Evolutionary conservation across 1,284 basidiomycete species (phyloP), one percentile per base, ranked within the genome.

Genomic region (Pseudozyma sp.): DNA sequence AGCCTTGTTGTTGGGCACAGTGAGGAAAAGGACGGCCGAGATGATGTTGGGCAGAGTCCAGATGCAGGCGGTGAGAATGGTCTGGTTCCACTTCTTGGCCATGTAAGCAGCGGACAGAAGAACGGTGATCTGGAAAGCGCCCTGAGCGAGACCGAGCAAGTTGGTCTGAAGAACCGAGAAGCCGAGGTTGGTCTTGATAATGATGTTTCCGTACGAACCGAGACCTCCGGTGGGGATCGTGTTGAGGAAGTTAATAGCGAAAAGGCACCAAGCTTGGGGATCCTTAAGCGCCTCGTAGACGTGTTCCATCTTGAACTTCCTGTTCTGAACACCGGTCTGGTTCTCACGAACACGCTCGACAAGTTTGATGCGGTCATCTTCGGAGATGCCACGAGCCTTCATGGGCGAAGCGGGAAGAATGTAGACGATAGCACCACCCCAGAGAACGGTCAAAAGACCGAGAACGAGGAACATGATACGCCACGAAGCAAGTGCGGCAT

Each of bases 291-390:
- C 89, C 73, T 89, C 89, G 57, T 82, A 85, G 40, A 85, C 86
- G 85, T 87, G 87, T 52, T 87, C 84, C 79, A 66, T 80, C 85
- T 89, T 89, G 83, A 88, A 89, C 60, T 87, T 85, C 70, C 86
- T 87, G 81, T 89, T 89, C 79, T 89, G 88, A 25, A 89, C 86
- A 8, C 88, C 88, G 2, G 86, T 86, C 79, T 85, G 79, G 74
- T 89, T 89, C 76, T 87, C 87, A 36, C 88, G 83, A 3, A 89
- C 88, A 16, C 88, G 86, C 78, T 89, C 89, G 47, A 88, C 86
- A 59, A 89, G 86, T 39, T 88, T 86, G 18, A 87, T 65, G 34
- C 87, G 85, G 67, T 89, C 89, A 68, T 88, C 87, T 25, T 86
- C 82, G 13, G 87, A 86, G 74, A 86, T 89, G 75, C 88, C 83